Percentiles rank a stretch among this genome's conserved stretches.
phyloP scores from a whole-genome alignment of 2,329 filamentous ascomycete species.

The Hysterium pulicare region DNA sequence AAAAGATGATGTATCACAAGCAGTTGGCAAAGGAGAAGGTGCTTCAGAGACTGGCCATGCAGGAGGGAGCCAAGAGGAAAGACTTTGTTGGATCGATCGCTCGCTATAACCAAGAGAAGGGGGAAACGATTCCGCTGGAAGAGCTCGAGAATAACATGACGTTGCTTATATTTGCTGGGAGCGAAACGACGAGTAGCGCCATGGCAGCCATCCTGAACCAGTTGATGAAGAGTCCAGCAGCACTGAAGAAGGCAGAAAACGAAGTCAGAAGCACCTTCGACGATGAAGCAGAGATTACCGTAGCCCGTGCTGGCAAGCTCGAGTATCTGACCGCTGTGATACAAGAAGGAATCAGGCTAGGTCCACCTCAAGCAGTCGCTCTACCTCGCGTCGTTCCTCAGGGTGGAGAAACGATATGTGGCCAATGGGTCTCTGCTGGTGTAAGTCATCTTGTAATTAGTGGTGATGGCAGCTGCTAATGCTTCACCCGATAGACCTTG shows the following conservation, averaged over 20 bases:
- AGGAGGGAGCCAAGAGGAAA: not conserved
- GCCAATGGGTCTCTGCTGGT: not conserved
- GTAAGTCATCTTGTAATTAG: not conserved
- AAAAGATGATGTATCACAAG: not conserved
- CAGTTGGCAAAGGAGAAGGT: not conserved
- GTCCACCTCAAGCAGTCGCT: not conserved
- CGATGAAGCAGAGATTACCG: not conserved
- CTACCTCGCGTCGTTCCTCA: not conserved
- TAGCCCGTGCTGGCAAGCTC: not conserved
- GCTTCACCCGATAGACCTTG: constrained; percentile 14
- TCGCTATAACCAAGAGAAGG: not conserved
- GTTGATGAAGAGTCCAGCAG: not conserved
- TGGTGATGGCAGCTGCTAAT: not conserved
- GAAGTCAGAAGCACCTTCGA: not conserved
- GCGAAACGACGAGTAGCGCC: not conserved
- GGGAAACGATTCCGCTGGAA: not conserved
- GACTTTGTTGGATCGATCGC: not conserved
- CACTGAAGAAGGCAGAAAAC: not conserved
- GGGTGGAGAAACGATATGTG: not conserved
- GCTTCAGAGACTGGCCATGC: not conserved
- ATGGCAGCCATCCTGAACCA: not conserved
- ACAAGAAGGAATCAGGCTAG: not conserved
- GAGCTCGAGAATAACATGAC: not conserved
- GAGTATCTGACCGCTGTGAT: not conserved
- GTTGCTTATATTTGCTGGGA: not conserved